Base-by-base conservation (phyloP, 2,329 filamentous ascomycete genomes). In the Macrophomina tecta region DNA sequence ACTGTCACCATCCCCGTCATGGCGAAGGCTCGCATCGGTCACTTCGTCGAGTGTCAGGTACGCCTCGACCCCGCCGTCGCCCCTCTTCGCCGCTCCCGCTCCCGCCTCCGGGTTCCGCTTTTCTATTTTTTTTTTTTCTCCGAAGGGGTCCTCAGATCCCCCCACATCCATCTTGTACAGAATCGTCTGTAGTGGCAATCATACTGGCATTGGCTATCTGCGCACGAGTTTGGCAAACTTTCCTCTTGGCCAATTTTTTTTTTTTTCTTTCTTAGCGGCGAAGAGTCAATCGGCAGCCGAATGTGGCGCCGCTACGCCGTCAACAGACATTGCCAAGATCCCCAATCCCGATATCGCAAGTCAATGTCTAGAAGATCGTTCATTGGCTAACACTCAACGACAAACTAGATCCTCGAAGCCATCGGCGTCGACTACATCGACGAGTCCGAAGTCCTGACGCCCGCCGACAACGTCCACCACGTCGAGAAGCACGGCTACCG, bases 351-450 rank as follows among this genome's bases (percentile, higher is more conserved):
- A 61, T 36, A 18, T 40, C 56, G 56, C 56, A 66, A 5, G 23
- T 23, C 23, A 23, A 23, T 23, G 32, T 16, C 52, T 36, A 38
- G 8, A 23, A 14, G 7, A 30, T 18, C 18, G 18, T 30, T 16
- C 16, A 4, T 11, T 28, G 32, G 53, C 55, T 51, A 36, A 64
- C 46, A 28, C 30, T 23, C 23, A 28, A 14, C 11, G 0, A 1
- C 8, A 9, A 16, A n/a, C 16, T 66, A 94, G 90, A 96, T 99
- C 82, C 91, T 99, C 76, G 92, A 98, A 85, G 89, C 92, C 67
- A 89, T 98, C 65, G 94, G 92, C 69, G 91, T 98, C 74, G 95
- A 99, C 84, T 99, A 97, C 84, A 95, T 99, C 73, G 94, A 99
- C 81, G 95, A 99, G 84, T 94, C 90, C 80, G 95, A 99, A 87